Percentiles rank a stretch among this genome's conserved stretches.
phyloP scores from a whole-genome alignment of 1,284 basidiomycete genomes.

The Cutaneotrichosporon arboriforme region DNA sequence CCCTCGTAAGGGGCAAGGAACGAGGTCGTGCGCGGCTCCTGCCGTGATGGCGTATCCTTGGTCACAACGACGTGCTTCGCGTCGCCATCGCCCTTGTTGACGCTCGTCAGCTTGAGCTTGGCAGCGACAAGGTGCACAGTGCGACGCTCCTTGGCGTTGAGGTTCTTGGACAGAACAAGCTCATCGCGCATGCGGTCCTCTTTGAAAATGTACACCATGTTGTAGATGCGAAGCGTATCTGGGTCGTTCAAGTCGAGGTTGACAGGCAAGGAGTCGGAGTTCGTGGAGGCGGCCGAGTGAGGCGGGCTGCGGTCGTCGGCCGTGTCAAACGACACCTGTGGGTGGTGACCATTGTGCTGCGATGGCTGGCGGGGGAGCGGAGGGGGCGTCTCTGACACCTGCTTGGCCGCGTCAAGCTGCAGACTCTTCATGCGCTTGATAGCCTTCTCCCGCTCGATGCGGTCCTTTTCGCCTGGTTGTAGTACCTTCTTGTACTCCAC shows the following conservation, averaged over 20 bases:
- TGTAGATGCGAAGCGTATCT: constrained; percentile 92
- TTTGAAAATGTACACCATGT: constrained; percentile 92
- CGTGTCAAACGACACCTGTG: constrained; percentile 46
- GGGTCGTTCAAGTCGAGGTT: constrained; percentile 95
- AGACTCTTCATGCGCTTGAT: constrained; percentile 95
- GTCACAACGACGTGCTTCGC: constrained; percentile 90
- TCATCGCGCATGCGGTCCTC: constrained; percentile 97
- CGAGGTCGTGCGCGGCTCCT: constrained; percentile 45
- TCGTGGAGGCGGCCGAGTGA: constrained; percentile 54
- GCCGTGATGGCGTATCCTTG: constrained; percentile 26
- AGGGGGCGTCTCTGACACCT: constrained; percentile 1
- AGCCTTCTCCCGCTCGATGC: constrained; percentile 98
- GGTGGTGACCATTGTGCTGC: constrained; percentile 50
- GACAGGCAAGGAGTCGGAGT: constrained; percentile 50
- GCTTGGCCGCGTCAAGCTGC: constrained; percentile 67
- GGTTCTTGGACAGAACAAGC: constrained; percentile 82
- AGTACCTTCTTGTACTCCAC: constrained; percentile 99
- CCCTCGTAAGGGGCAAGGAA: constrained; percentile 52
- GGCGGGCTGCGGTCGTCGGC: constrained; percentile 49
- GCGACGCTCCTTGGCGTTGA: constrained; percentile 77
- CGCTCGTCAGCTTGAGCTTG: constrained; percentile 90
- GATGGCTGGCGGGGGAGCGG: constrained; percentile 31
- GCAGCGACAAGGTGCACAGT: constrained; percentile 95
- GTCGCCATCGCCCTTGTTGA: constrained; percentile 87
- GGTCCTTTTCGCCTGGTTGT: constrained; percentile 97